These are phyloP conservation scores for Botrytis paeoniae DNA, from an alignment of 2,329 filamentous ascomycete species.

Conservation along the genomic window DNA sequence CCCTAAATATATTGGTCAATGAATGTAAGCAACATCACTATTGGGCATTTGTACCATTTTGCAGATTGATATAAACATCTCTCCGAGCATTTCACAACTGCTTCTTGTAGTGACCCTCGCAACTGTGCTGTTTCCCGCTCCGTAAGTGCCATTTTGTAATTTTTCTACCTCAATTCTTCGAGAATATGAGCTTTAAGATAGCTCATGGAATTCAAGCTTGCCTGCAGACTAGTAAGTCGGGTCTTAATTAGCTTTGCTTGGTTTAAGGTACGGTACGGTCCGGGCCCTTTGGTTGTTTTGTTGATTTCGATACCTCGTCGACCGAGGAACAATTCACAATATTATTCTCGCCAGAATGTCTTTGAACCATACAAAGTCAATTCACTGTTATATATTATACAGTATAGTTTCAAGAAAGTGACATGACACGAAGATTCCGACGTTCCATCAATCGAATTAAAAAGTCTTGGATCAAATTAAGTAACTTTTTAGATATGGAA, in stretches of 20 bases:
- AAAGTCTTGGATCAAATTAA: not conserved
- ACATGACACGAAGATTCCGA: not conserved
- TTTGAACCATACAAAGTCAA: not conserved
- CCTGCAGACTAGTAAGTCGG: not conserved
- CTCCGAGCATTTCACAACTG: conserved; percentile 87
- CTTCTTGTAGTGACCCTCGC: conserved; percentile 72
- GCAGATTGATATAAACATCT: conserved; percentile 92
- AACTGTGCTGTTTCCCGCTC: conserved; percentile 52
- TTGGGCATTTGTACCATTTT: conserved; percentile 68
- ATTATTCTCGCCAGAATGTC: not conserved
- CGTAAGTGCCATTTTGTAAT: conserved; percentile 43
- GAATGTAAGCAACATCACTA: not conserved
- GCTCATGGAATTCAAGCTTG: not conserved
- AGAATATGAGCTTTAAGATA: not conserved
- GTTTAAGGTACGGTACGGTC: not conserved
- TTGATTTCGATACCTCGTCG: not conserved
- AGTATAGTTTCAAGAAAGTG: not conserved
- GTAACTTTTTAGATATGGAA: conserved; percentile 1
- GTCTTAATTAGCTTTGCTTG: conserved; percentile 1
- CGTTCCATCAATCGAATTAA: not conserved
- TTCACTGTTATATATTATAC: not conserved
- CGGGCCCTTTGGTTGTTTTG: not conserved
- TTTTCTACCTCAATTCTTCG: not conserved
- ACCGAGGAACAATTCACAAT: not conserved
- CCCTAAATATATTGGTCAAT: conserved; percentile 54